These are phyloP conservation scores for Aspergillus nidulans DNA, from an alignment of 495 filamentous ascomycete genomes.

Conservation along the genomic window DNA sequence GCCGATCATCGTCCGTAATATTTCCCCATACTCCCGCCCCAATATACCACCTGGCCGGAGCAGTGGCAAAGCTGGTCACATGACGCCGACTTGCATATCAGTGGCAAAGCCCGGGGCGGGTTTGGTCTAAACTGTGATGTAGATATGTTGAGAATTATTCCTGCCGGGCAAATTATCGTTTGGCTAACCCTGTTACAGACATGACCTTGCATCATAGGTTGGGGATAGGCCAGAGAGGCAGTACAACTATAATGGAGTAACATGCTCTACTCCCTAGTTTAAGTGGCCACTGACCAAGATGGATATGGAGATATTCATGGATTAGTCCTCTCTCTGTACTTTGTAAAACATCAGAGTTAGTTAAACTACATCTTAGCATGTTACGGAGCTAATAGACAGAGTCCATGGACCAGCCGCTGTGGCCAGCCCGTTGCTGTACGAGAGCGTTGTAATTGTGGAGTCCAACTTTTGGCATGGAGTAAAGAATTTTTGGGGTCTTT, in stretches of 20 bases:
- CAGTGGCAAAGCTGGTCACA: slow-evolving; percentile 14
- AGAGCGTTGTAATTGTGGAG: neutral
- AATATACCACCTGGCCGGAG: neutral
- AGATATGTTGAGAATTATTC: neutral
- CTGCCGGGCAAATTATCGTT: neutral
- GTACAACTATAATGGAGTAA: neutral
- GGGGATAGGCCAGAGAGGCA: neutral
- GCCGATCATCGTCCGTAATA: neutral
- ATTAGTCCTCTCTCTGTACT: neutral
- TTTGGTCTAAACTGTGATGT: neutral
- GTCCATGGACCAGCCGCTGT: neutral
- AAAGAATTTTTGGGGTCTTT: neutral
- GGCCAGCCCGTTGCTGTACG: neutral
- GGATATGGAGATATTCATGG: neutral
- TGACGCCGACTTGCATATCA: slow-evolving; percentile 1
- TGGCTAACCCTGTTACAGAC: neutral
- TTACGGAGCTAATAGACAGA: too few species aligned
- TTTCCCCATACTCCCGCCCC: too few species aligned
- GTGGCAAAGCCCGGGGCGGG: slow-evolving; percentile 1
- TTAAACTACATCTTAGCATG: neutral
- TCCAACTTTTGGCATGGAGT: neutral
- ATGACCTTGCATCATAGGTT: neutral
- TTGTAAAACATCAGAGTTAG: neutral
- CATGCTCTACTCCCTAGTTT: neutral
- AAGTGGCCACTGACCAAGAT: neutral